These are phyloP conservation scores for Boletus patriciae DNA, from an alignment of 768 basidiomycete species.

Conservation along the genomic window DNA sequence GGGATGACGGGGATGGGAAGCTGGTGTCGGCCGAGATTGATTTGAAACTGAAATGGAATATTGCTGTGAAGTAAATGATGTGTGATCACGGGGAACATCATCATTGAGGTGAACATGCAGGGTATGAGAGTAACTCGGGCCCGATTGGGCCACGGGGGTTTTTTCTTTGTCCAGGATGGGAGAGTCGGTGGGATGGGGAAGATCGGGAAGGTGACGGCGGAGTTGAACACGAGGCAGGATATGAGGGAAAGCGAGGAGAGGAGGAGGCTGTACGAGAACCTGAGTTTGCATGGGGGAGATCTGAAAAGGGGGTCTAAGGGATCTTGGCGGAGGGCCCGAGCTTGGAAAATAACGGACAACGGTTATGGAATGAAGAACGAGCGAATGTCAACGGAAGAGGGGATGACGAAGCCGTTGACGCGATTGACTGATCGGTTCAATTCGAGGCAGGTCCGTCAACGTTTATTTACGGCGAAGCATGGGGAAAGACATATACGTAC, in stretches of 20 bases:
- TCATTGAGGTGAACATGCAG: constrained; percentile 32
- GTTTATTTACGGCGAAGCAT: constrained; percentile 30
- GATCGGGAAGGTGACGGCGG: constrained; percentile 21
- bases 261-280: constrained; percentile 30
- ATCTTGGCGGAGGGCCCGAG: constrained; percentile 11
- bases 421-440: constrained; percentile 28
- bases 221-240: constrained; percentile 13
- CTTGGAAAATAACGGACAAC: constrained; percentile 18
- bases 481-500: constrained; percentile 26
- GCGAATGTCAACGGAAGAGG: constrained; percentile 13
- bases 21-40: constrained; percentile 18
- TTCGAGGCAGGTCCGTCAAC: constrained; percentile 23
- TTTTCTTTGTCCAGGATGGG: constrained; percentile 40
- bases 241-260: constrained; percentile 14
- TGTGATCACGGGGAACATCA: constrained; percentile 35
- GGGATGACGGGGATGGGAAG: constrained; percentile 20
- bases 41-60: constrained; percentile 15
- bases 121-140: constrained; percentile 35
- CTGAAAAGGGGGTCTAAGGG: constrained; percentile 5
- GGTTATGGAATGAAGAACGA: constrained; percentile 19
- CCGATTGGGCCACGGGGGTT: constrained; percentile 34
- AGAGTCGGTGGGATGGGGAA: constrained; percentile 25
- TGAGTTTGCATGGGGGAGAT: constrained; percentile 28
- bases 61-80: constrained; percentile 13
- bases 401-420: constrained; percentile 24